Base-by-base conservation (phyloP, 176 grass and related monocot species). In the Triticum urartu region DNA sequence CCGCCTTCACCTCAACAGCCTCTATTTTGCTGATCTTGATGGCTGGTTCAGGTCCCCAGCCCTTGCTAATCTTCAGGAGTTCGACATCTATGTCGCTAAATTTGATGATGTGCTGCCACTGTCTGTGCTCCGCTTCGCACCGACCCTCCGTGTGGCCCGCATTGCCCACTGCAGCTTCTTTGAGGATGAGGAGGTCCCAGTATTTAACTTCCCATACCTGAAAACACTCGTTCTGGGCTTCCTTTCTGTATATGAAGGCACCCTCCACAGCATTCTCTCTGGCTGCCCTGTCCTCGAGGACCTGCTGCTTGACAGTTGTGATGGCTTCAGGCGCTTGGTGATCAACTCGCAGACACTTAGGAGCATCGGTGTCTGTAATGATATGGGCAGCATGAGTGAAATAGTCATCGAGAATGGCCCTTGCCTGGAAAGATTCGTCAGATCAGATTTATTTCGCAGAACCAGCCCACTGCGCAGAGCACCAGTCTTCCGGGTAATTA, bases 41-140 rank as follows among this genome's bases (percentile, higher is more conserved):
- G 3, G 26, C 26, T 76, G 45, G 73, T 54, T 76, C 73, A 54
- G 25, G 15, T 76, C 73, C 45, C 45, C 26, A 0, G 73, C 45
- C 26, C 45, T 76, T 20, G 4, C 5, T 76, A 76, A 32, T 33
- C 73, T 76, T 76, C 72, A 76, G 73, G 73, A 76, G 26, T 54
- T 76, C 1, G 43, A 77, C 9, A 56, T 77, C 26, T 75, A 5
- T 4, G 43, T 52, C 8, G 43, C 72, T 75, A 75, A 9, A 5
- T 75, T 75, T 18, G 6, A 6, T 52, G 72, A 56, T 34, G 1
- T 5, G 2, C 47, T 77, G 74, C 74, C 74, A 1, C 28, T 56
- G 26, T 77, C 74, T 33, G 74, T 77, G 47, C 74, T 56, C 15
- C 47, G 47, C 74, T 77, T 77, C 0, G 45, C 26, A 9, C 26